phyloP scores from a whole-genome alignment of 2,329 filamentous ascomycete genomes.

The Hypocreales sp. region DNA sequence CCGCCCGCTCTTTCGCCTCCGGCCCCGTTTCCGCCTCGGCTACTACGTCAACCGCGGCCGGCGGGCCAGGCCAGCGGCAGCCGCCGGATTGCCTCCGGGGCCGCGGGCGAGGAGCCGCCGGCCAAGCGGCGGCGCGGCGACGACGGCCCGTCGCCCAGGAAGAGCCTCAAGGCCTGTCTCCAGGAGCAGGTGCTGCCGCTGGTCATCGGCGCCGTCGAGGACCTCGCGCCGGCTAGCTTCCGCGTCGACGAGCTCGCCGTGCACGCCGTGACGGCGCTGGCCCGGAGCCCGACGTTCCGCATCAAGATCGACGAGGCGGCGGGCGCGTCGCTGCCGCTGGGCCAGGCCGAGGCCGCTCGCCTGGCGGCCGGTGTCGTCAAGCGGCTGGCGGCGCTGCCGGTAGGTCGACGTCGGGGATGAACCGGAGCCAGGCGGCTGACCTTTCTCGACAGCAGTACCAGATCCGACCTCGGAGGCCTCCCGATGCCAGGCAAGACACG shows the following conservation, averaged over 20 bases:
- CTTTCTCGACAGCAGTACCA: constrained; percentile 1
- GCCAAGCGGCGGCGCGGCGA: constrained; percentile 15
- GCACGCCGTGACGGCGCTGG: constrained; percentile 11
- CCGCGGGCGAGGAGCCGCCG: constrained; percentile 9
- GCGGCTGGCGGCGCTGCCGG: constrained; percentile 7
- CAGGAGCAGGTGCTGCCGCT: constrained; percentile 16
- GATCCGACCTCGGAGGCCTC: background rate
- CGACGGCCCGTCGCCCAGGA: constrained; percentile 4
- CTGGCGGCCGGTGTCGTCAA: constrained; percentile 7
- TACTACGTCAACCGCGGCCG: too few relatives aligned
- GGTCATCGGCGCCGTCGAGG: constrained; percentile 10
- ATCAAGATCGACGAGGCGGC: constrained; percentile 9
- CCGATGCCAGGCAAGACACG: too few relatives aligned
- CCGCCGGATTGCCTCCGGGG: background rate
- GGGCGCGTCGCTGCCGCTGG: constrained; percentile 5
- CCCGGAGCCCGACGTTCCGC: constrained; percentile 8
- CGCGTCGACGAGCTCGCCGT: constrained; percentile 12
- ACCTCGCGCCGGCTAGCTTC: constrained; percentile 10
- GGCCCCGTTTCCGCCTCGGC: background rate
- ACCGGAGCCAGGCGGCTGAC: too few relatives aligned
- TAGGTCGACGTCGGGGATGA: too few relatives aligned
- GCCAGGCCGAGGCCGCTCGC: constrained; percentile 7
- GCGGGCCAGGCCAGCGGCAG: background rate
- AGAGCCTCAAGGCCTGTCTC: constrained; percentile 11
- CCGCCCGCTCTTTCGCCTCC: constrained; percentile 1